phyloP scores from a whole-genome alignment of 2,329 filamentous ascomycete species.

The Sphaerulina vaccinii region DNA sequence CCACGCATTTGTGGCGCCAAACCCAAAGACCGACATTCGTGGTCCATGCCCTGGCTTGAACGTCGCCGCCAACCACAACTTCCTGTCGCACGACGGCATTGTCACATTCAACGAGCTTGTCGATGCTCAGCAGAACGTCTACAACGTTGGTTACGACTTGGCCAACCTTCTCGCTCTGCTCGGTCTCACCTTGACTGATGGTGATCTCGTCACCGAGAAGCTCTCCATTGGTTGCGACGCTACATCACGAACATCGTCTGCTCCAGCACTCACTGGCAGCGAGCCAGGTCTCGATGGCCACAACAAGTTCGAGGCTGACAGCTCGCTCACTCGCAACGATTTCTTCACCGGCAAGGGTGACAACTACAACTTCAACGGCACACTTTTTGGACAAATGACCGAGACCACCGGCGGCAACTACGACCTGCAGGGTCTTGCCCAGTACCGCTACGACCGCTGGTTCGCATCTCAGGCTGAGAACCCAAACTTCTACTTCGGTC shows the following conservation, averaged over 20 bases:
- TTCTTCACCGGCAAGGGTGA: conserved; percentile 41
- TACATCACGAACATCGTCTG: conserved; percentile 32
- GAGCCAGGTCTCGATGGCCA: conserved; percentile 46
- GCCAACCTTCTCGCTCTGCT: conserved; percentile 42
- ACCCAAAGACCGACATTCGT: conserved; percentile 40
- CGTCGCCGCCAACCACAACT: conserved; percentile 36
- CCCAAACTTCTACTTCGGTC: conserved; percentile 46
- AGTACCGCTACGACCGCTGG: conserved; percentile 44
- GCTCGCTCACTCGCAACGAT: conserved; percentile 45
- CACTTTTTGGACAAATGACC: conserved; percentile 43
- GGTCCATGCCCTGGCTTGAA: conserved; percentile 31
- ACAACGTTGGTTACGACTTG: conserved; percentile 47
- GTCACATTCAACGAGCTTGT: conserved; percentile 43
- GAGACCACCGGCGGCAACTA: conserved; percentile 38
- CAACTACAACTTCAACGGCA: conserved; percentile 43
- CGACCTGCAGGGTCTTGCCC: conserved; percentile 40
- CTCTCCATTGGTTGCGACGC: conserved; percentile 46
- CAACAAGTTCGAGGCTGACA: conserved; percentile 46
- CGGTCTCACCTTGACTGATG: conserved; percentile 42
- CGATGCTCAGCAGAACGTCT: conserved; percentile 47
- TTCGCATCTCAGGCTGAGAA: conserved; percentile 41
- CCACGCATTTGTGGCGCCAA: conserved; percentile 40
- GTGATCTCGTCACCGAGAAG: conserved; percentile 44
- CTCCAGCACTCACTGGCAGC: conserved; percentile 36
- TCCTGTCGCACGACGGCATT: conserved; percentile 46